These are phyloP conservation scores for Sanghuangporus baumii DNA, from an alignment of 1,284 basidiomycete genomes.

Conservation along the genomic window DNA sequence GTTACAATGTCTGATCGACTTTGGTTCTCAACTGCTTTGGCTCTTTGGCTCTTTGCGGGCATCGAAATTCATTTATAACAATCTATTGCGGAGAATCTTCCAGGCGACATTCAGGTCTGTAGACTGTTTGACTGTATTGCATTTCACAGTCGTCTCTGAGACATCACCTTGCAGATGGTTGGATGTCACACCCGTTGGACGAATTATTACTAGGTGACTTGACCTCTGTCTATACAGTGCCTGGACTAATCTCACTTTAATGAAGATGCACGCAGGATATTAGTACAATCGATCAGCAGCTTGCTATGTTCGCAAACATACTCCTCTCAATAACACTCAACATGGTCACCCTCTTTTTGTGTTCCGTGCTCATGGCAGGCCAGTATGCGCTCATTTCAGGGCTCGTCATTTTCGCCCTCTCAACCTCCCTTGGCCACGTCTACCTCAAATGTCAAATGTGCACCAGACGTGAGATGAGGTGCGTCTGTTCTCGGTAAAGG, in stretches of 20 bases:
- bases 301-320: slow-evolving; percentile 21
- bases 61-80: slow-evolving; percentile 1
- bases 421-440: slow-evolving; percentile 13
- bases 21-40: background rate
- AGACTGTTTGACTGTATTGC: background rate
- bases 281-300: slow-evolving; percentile 30
- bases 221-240: slow-evolving; percentile 21
- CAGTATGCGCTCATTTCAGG: slow-evolving; percentile 16
- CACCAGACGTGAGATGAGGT: slow-evolving; percentile 23
- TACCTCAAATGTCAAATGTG: slow-evolving; percentile 26
- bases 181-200: slow-evolving; percentile 36
- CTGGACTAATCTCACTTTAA: slow-evolving; percentile 22
- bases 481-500: slow-evolving; percentile 22
- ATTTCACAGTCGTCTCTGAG: background rate
- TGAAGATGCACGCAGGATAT: slow-evolving; percentile 34
- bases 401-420: slow-evolving; percentile 12
- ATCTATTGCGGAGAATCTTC: slow-evolving; percentile 25
- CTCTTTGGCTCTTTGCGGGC: slow-evolving; percentile 1
- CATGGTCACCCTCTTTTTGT: slow-evolving; percentile 3
- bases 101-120: slow-evolving; percentile 30
- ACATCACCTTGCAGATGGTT: slow-evolving; percentile 26
- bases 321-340: background rate
- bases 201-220: slow-evolving; percentile 34
- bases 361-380: slow-evolving; percentile 5
- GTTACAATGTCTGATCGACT: background rate